Conservation (phyloP, 176 grass and related monocot species). For the Microstegium vimineum region DNA sequence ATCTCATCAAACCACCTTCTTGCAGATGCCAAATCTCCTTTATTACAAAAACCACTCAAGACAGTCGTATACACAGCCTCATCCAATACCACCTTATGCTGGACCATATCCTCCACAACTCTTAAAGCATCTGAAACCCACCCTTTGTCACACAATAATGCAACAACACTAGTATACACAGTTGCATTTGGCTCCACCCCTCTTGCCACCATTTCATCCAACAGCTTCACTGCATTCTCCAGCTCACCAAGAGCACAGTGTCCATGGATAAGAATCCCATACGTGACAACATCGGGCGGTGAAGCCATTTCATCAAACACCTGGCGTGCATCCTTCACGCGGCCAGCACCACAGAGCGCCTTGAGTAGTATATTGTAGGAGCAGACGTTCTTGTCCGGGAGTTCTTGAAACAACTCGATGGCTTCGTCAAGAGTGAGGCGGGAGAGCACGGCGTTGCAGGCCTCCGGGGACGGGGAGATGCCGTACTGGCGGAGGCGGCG, state of each 20-base stretch:
- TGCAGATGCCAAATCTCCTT: conserved; percentile 58
- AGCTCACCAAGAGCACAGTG: conserved; percentile 56
- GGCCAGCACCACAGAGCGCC: conserved; percentile 35
- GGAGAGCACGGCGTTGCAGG: conserved; percentile 63
- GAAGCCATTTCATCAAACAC: conserved; percentile 51
- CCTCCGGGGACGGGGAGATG: conserved; percentile 52
- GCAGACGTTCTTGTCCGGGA: conserved; percentile 53
- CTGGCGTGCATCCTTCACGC: conserved; percentile 45
- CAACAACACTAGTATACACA: conserved; percentile 62
- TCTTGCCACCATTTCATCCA: conserved; percentile 60
- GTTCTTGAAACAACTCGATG: conserved; percentile 44
- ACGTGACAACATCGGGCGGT: conserved; percentile 57
- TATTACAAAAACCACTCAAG: conserved; percentile 72
- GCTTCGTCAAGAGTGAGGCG: conserved; percentile 55
- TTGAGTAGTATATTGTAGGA: conserved; percentile 82
- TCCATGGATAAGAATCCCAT: conserved; percentile 74
- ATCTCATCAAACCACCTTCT: conserved; percentile 70
- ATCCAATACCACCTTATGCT: conserved; percentile 50
- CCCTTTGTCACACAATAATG: conserved; percentile 60
- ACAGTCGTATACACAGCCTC: conserved; percentile 58
- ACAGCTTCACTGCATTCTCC: conserved; percentile 47
- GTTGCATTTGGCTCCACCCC: conserved; percentile 57
- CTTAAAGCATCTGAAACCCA: conserved; percentile 55
- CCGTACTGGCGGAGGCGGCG: conserved; percentile 64
- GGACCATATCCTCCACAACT: conserved; percentile 66